Percentiles rank a stretch among this genome's conserved stretches.
Evolutionary conservation across 1,284 basidiomycete genomes (phyloP).

Genomic region (Cutaneotrichosporon daszewskae): DNA sequence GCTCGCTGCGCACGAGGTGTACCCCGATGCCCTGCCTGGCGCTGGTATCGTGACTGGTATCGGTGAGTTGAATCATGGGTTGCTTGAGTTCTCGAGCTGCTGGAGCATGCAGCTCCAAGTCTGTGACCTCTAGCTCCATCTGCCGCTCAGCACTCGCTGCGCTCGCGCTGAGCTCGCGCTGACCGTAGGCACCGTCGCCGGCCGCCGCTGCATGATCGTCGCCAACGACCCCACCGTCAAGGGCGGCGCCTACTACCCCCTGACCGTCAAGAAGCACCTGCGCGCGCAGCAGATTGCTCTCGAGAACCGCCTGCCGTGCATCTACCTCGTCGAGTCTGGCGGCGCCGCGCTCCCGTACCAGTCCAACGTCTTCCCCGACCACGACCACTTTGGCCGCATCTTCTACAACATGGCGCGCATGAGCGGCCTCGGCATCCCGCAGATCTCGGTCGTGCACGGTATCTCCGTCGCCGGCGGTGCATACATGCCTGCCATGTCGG

Average conservation of each 20-base stretch:
- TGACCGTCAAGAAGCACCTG: constrained; percentile 93
- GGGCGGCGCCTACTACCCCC: constrained; percentile 85
- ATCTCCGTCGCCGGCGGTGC: constrained; percentile 73
- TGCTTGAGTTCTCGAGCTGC: too few relatives aligned
- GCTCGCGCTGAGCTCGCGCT: background rate
- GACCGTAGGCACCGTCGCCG: constrained; percentile 55
- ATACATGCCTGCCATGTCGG: constrained; percentile 95
- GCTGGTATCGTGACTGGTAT: constrained; percentile 91
- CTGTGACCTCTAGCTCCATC: too few relatives aligned
- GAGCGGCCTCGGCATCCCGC: constrained; percentile 83
- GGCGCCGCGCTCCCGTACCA: constrained; percentile 90
- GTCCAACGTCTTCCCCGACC: constrained; percentile 62
- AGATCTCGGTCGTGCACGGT: constrained; percentile 88
- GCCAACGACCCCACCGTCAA: constrained; percentile 93
- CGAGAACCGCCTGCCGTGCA: constrained; percentile 83
- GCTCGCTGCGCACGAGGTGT: constrained; percentile 82
- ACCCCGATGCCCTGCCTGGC: constrained; percentile 73
- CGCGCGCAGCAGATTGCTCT: constrained; percentile 87
- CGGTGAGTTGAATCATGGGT: too few relatives aligned
- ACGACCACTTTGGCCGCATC: constrained; percentile 87
- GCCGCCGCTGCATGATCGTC: constrained; percentile 78
- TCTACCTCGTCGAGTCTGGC: constrained; percentile 65
- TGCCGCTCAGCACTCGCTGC: background rate
- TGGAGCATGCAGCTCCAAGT: too few relatives aligned
- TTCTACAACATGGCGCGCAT: constrained; percentile 91